Conservation (phyloP, 2,329 filamentous ascomycete species). For the Neurospora sp. region DNA sequence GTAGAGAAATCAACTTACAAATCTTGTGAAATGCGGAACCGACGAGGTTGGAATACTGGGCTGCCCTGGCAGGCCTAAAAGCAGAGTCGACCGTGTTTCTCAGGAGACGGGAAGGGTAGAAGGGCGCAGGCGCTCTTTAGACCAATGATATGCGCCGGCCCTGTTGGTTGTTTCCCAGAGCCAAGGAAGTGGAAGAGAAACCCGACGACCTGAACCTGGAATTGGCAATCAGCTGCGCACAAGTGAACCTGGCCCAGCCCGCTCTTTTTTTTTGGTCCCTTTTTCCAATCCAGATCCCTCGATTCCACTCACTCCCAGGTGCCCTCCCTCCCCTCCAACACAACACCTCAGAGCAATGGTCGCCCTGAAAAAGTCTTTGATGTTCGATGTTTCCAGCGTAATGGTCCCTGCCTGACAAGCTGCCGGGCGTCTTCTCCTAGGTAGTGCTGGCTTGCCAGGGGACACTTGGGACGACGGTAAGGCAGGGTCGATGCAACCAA, state of each 20-base stretch:
- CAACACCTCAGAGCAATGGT: not conserved
- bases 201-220: not conserved
- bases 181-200: not conserved
- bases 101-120: not conserved
- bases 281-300: not conserved
- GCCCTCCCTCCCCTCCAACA: not conserved
- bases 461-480: not conserved
- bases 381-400: not conserved
- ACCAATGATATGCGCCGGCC: not conserved
- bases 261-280: not conserved
- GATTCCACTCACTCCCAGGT: not conserved
- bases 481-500: not conserved
- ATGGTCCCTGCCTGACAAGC: not conserved
- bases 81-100: not conserved
- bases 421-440: not conserved
- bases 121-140: not conserved
- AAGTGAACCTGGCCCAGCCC: not conserved
- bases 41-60: not conserved
- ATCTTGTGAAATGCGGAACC: not conserved
- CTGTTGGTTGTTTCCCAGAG: not conserved
- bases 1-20: not conserved
- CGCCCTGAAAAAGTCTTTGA: not conserved
- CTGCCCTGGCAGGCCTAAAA: not conserved
- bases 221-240: not conserved
- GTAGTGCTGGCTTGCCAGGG: not conserved